Conservation (phyloP, 345 rosid genomes). For the Heritiera fomes region DNA sequence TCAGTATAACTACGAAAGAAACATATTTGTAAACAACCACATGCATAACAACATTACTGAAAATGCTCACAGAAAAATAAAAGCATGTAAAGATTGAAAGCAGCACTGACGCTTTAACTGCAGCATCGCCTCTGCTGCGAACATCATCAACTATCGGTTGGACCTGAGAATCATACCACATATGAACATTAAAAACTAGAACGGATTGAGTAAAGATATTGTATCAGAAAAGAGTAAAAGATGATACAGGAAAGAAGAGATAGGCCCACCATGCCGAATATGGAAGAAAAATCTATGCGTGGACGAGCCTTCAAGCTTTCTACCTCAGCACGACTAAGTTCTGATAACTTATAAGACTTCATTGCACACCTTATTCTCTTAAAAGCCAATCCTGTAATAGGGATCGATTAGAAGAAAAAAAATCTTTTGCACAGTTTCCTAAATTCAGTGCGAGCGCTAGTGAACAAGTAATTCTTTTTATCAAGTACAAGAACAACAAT, state of each 20-base stretch:
- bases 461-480: not conserved
- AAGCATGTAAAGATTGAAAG: not conserved
- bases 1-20: conserved; percentile 61
- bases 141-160: conserved; percentile 82
- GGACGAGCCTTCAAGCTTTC: conserved; percentile 70
- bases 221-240: not conserved
- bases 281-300: conserved; percentile 80
- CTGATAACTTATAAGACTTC: conserved; percentile 75
- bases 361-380: conserved; percentile 49
- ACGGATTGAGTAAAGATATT: not conserved
- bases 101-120: conserved; percentile 71
- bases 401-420: not conserved
- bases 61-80: not conserved
- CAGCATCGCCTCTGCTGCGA: conserved; percentile 71
- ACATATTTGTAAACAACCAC: not conserved
- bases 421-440: not conserved
- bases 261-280: conserved; percentile 53
- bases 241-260: not conserved
- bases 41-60: not conserved
- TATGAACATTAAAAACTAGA: not conserved
- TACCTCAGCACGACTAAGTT: conserved; percentile 57
- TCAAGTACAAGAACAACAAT: not conserved
- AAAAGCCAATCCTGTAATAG: conserved; percentile 30
- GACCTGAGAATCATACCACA: conserved; percentile 36
- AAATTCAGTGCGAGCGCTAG: not conserved